Percentiles rank a stretch among this genome's conserved stretches.
These are phyloP conservation scores for Cryphonectria naterciae DNA, from an alignment of 2,329 filamentous ascomycete species.

Conservation along the genomic window DNA sequence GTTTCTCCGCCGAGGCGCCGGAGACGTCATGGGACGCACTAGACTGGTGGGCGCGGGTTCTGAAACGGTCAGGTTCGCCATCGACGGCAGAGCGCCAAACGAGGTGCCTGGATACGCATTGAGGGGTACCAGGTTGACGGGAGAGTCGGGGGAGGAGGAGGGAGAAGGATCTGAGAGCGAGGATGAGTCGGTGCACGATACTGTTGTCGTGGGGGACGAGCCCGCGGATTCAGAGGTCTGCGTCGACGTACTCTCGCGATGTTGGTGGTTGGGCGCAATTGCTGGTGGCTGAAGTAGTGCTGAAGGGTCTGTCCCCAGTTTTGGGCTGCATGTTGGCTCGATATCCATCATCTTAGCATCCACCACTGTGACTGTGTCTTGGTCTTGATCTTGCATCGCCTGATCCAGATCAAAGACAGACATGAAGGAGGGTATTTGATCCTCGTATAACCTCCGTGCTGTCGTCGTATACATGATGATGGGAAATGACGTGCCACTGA, in stretches of 20 bases:
- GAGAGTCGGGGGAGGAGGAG: conserved; percentile 90
- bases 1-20: conserved; percentile 75
- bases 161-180: conserved; percentile 89
- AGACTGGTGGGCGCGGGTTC: conserved; percentile 42
- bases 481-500: conserved; percentile 6
- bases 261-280: conserved; percentile 64
- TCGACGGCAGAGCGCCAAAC: conserved; percentile 53
- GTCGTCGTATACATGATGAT: conserved; percentile 65
- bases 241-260: conserved; percentile 77
- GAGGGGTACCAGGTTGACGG: conserved; percentile 72
- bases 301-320: conserved; percentile 41
- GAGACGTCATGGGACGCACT: conserved; percentile 67
- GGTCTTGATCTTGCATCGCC: conserved; percentile 56
- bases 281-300: conserved; percentile 41
- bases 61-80: conserved; percentile 53
- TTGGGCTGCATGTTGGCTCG: conserved; percentile 44
- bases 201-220: conserved; percentile 91
- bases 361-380: conserved; percentile 57
- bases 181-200: conserved; percentile 90
- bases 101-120: conserved; percentile 68
- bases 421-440: conserved; percentile 77
- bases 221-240: conserved; percentile 83
- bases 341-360: conserved; percentile 57
- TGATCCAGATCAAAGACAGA: conserved; percentile 71
- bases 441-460: conserved; percentile 65